Evolutionary conservation across 495 filamentous ascomycete genomes (phyloP).

Genomic region (Beverwykella pulmonaria): DNA sequence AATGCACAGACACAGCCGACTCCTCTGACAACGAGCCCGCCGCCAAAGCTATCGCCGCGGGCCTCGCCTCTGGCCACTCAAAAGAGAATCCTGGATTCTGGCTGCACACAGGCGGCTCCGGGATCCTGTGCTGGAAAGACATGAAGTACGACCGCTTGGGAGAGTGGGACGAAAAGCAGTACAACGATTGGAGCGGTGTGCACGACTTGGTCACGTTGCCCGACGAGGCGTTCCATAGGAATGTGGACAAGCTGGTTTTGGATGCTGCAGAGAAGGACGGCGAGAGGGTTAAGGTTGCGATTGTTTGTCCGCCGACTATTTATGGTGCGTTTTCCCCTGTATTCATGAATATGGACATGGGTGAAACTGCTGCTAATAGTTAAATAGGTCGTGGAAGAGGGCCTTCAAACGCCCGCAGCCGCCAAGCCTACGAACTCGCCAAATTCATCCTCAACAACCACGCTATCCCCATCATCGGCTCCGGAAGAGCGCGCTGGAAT

Average conservation of each 20-base stretch:
- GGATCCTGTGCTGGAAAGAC: constrained; percentile 59
- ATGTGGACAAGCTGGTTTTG: constrained; percentile 64
- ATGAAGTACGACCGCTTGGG: constrained; percentile 55
- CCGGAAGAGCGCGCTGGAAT: constrained; percentile 70
- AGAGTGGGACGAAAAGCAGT: constrained; percentile 57
- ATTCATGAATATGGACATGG: too few relatives aligned
- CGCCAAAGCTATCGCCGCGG: constrained; percentile 35
- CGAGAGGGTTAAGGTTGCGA: constrained; percentile 58
- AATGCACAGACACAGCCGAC: constrained; percentile 39
- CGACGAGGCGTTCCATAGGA: constrained; percentile 58
- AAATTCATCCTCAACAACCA: constrained; percentile 58
- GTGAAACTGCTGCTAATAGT: too few relatives aligned
- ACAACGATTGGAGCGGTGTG: constrained; percentile 58
- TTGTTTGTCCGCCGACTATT: constrained; percentile 77
- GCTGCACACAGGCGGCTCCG: constrained; percentile 67
- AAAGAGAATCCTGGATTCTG: constrained; percentile 51
- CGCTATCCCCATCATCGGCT: constrained; percentile 56
- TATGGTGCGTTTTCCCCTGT: constrained; percentile 71
- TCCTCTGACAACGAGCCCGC: constrained; percentile 41
- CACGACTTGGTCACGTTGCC: constrained; percentile 60
- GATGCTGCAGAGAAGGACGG: constrained; percentile 46
- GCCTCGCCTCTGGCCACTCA: constrained; percentile 47
- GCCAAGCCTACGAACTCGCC: constrained; percentile 65
- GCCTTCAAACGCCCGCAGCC: constrained; percentile 64
- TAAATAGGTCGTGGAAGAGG: constrained; percentile 55